Base-by-base conservation (phyloP, 495 filamentous ascomycete species). In the Staphylotrichum longicolle region DNA sequence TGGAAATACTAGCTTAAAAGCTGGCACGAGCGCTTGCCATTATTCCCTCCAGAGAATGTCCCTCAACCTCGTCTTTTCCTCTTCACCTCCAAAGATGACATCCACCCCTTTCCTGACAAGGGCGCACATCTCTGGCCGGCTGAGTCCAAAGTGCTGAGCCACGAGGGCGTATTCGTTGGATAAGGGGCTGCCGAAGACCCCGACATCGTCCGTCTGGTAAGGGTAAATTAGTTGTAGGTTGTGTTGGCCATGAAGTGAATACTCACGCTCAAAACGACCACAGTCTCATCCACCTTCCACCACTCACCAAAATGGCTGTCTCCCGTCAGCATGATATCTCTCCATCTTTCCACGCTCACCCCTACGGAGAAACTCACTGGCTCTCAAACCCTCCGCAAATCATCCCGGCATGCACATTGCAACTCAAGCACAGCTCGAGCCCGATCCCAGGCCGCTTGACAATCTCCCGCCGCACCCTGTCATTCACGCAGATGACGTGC, bases 201-300 rank as follows among this genome's bases (percentile, higher is more conserved):
- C 91, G 27, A 96, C 89, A 73, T 95, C 91, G 73, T 95, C 91
- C 1, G 90, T 95, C 90, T 93, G 63, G n/a, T 20, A 11, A 33
- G n/a, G 57, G 56, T 41, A 47, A 47, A 32, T 52, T n/a, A 54
- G n/a, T 46, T 7, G 47, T 15, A 7, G 20, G 20, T 27, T 27
- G 20, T 27, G 20, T 27, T 27, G 20, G 20, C 20, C 20, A 27
- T 27, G 20, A 27, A 27, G 20, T 27, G 1, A 27, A 27, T 10
- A 65, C 75, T 68, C 65, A 76, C 76, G 48, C 76, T 72, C 50
- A 77, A 64, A 30, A 75, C 70, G 5, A 78, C 74, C 10, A 75
- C 60, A 1, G 65, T 60, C 8, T 68, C 72, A 0, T 72, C 61
- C 4, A 77, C 73, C 27, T 67, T 73, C 73, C 70, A 75, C 72